Base-by-base conservation (phyloP, 2,329 filamentous ascomycete species). In the Saccharata proteae region DNA sequence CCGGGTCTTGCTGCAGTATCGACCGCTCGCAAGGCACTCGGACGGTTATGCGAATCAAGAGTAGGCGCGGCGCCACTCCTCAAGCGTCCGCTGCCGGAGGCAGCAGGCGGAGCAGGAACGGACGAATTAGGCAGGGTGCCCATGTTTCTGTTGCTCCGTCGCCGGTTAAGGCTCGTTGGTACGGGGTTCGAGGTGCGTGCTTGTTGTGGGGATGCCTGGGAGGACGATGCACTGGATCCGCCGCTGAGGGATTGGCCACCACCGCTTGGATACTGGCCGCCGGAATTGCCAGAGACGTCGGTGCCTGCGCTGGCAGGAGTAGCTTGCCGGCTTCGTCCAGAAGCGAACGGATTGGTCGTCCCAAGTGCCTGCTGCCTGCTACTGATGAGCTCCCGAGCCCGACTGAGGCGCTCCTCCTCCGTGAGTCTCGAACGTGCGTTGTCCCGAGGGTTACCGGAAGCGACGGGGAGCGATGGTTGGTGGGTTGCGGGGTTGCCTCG, bases 341-440 rank as follows among this genome's bases (percentile, higher is more conserved):
- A 41, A 6, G 49, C 43, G 29, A 56, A 57, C 1, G 54, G 54
- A 30, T 57, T 57, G 26, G 48, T 55, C 11, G 45, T 38, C n/a
- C 32, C 19, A 7, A 56, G 44, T 23, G 45, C 49, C 16, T 46
- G 46, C 30, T 47, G 45, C 19, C 54, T 47, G 15, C 40, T 53
- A 29, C 51, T 52, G 24, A 56, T 46, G 12, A 56, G 49, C 37
- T 56, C 54, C 3, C 51, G 49, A 31, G 51, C 54, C 26, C 46
- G 45, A 21, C 39, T 45, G 12, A 46, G 43, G 8, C 50, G 48
- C 31, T 57, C 53, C 23, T 56, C 52, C 19, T 41, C 47, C 12
- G 51, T 46, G 18, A 54, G 24, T 15, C 47, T 34, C n/a, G 44
- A 43, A 13, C 34, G 34, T n/a, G 18, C 27, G 20, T 8, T 8